These are phyloP conservation scores for Ensete ventricosum DNA, from an alignment of 176 grass and related monocot species.

Conservation along the genomic window DNA sequence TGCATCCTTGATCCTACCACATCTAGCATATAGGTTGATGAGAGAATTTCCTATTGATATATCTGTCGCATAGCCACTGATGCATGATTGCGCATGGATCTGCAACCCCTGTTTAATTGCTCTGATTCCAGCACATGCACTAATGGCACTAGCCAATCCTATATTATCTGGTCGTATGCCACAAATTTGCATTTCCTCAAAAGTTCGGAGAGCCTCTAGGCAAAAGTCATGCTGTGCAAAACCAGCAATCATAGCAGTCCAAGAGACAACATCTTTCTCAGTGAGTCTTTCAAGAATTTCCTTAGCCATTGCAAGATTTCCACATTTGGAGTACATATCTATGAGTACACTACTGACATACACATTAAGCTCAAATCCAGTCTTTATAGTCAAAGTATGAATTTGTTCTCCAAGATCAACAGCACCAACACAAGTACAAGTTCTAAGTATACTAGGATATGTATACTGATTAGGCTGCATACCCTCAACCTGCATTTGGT, in stretches of 20 bases:
- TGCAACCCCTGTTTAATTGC: constrained; percentile 40
- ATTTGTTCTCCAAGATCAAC: constrained; percentile 61
- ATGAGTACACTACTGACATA: constrained; percentile 70
- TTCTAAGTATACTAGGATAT: constrained; percentile 67
- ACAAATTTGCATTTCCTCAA: constrained; percentile 50
- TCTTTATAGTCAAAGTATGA: constrained; percentile 34
- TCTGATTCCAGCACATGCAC: constrained; percentile 64
- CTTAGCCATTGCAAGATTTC: constrained; percentile 35
- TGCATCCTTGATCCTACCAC: constrained; percentile 47
- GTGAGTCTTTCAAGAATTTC: constrained; percentile 37
- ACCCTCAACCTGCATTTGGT: constrained; percentile 43
- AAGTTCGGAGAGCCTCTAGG: constrained; percentile 47
- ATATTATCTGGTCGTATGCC: constrained; percentile 65
- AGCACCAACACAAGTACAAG: constrained; percentile 32
- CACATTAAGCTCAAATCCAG: constrained; percentile 37
- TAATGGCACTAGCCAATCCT: constrained; percentile 57
- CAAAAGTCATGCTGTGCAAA: constrained; percentile 52
- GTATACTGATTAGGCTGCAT: constrained; percentile 57
- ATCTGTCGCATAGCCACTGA: constrained; percentile 54
- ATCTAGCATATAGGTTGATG: constrained; percentile 58
- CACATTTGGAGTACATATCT: constrained; percentile 64
- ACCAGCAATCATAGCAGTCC: constrained; percentile 69
- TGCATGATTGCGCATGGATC: constrained; percentile 30
- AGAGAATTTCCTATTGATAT: constrained; percentile 53
- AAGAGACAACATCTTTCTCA: constrained; percentile 67